These are phyloP conservation scores for Warburgia ugandensis DNA, from an alignment of 164 flowering plant genomes.

Conservation along the genomic window DNA sequence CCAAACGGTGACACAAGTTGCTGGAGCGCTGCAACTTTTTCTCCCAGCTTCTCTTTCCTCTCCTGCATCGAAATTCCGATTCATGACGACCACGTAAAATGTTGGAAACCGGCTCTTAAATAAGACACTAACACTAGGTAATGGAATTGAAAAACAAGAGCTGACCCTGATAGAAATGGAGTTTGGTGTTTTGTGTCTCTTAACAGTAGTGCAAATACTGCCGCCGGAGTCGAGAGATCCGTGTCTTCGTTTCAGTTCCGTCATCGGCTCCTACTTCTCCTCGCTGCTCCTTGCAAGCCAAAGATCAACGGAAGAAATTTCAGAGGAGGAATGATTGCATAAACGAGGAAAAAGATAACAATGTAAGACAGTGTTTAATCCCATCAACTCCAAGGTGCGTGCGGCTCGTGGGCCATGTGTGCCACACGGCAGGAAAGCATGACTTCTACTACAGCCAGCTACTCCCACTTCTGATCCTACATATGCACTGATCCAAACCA, in stretches of 20 bases:
- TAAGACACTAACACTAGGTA: background rate
- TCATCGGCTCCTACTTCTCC: slow-evolving; percentile 33
- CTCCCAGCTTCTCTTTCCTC: slow-evolving; percentile 76
- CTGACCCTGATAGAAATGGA: slow-evolving; percentile 49
- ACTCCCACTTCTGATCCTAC: no score
- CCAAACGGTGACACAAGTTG: slow-evolving; percentile 94
- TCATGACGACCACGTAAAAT: background rate
- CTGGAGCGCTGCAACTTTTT: slow-evolving; percentile 61
- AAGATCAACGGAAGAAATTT: background rate
- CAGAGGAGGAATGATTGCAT: background rate
- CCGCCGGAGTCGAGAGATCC: slow-evolving; percentile 34
- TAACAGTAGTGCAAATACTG: slow-evolving; percentile 29
- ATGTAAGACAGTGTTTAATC: no score
- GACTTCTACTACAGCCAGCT: no score
- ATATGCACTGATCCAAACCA: no score
- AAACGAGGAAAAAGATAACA: no score
- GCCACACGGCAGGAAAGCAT: background rate
- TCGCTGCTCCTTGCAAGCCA: slow-evolving; percentile 10
- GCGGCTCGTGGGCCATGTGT: background rate
- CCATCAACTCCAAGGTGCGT: no score
- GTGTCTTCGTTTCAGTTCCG: slow-evolving; percentile 48
- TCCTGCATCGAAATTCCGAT: slow-evolving; percentile 51
- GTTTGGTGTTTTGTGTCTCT: slow-evolving; percentile 46
- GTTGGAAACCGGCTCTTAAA: background rate
- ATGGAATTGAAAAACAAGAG: background rate